Base-by-base conservation (phyloP, 441 rosid genomes). In the Adansonia rubrostipa region DNA sequence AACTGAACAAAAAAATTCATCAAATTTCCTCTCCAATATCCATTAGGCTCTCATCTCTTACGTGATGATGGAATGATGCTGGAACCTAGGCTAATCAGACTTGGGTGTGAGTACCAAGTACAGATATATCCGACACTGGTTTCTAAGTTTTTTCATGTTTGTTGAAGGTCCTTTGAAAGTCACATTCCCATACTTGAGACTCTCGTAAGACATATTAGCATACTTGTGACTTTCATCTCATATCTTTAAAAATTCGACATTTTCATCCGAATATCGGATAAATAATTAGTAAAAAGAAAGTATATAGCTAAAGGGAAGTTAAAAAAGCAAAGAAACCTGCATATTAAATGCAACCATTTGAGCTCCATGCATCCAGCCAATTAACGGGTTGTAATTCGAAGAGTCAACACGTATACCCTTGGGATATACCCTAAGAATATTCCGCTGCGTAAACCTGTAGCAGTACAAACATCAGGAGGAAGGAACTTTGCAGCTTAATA, bases 281-380 rank as follows among this genome's bases (percentile, higher is more conserved):
- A 47, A 69, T 45, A 42, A n/a, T 8, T 1, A 44, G 1, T 42
- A 3, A 40, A 60, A 64, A 2, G 28, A 66, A 42, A 42, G 17
- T 6, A 13, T 10, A 22, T 22, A 13, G 19, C 9, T 1, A 57
- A 3, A 36, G 33, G 45, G 11, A 74, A 19, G 54, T 24, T 24
- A 24, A 9, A 14, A 22, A 44, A 51, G 36, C 19, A 24, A 17
- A 0, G 0, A 45, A 69, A 96, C 99, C 99, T 95, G 99, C 99
- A 95, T 95, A 79, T 95, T 95, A 72, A 93, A 93, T 69, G 99
- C 99, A 76, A 95, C 99, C 99, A 95, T 95, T 87, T 95, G 99
- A 85, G 98, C 98, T 61, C 98, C 99, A 80, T 90, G 99, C 84
- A 89, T 91, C 98, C 99, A 95, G 0, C 91, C 99, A 64, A 90